A percentile compares a stretch with the other conserved stretches of the same genome.
phyloP scores from a whole-genome alignment of 2,329 filamentous ascomycete species.

The Colletotrichum liriopes region DNA sequence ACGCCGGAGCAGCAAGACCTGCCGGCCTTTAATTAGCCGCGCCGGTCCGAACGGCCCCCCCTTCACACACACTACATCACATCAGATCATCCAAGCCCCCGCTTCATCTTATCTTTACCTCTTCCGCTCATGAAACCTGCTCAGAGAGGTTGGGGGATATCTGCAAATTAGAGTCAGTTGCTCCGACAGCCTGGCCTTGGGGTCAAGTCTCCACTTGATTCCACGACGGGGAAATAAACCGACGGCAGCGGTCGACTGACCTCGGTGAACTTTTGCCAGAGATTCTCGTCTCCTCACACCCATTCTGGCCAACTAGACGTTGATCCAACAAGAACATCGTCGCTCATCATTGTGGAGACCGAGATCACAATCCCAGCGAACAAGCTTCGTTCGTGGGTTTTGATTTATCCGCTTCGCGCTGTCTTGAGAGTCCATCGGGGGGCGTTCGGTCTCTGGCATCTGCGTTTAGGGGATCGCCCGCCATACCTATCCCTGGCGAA shows the following conservation, averaged over 20 bases:
- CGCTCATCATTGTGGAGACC: background rate
- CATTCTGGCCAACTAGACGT: background rate
- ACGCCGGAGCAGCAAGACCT: constrained; percentile 16
- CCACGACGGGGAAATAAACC: background rate
- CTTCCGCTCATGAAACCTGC: constrained; percentile 17
- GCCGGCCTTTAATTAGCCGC: constrained; percentile 31
- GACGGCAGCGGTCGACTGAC: background rate
- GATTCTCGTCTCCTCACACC: background rate
- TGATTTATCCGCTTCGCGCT: constrained; percentile 26
- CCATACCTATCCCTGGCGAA: background rate
- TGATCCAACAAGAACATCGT: background rate
- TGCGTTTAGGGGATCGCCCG: background rate
- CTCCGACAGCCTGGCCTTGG: background rate
- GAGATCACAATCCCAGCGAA: background rate
- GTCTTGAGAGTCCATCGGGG: background rate
- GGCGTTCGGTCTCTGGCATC: background rate
- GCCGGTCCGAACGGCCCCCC: constrained; percentile 35
- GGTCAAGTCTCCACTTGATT: background rate
- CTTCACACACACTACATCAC: constrained; percentile 10
- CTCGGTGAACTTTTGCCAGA: constrained; percentile 8
- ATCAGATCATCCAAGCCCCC: constrained; percentile 29
- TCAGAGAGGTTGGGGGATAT: background rate
- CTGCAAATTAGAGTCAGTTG: background rate
- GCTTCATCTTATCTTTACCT: constrained; percentile 29
- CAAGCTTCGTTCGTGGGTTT: constrained; percentile 26